Evolutionary conservation across 2,329 filamentous ascomycete genomes (phyloP).

Genomic region (Botrytis medusae): DNA sequence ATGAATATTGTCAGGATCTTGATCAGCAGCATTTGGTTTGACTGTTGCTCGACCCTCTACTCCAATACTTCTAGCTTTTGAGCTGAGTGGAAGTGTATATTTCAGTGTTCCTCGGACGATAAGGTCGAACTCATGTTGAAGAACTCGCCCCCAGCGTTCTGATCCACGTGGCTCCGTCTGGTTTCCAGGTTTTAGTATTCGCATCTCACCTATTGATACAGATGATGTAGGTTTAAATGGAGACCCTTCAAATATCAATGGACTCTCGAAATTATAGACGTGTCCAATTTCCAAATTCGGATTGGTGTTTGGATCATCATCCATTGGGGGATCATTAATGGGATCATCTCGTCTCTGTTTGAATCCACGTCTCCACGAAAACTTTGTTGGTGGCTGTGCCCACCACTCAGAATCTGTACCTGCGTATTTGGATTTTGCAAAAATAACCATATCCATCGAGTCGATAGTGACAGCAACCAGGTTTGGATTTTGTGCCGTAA

Average conservation of each 20-base stretch:
- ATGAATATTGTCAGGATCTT: constrained; percentile 36
- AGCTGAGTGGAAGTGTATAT: constrained; percentile 67
- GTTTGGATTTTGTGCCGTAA: constrained; percentile 89
- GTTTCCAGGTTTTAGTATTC: constrained; percentile 81
- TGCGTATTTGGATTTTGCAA: constrained; percentile 89
- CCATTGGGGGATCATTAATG: constrained; percentile 43
- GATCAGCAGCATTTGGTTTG: constrained; percentile 52
- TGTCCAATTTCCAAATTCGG: constrained; percentile 92
- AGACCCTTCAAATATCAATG: constrained; percentile 84
- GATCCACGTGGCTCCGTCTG: constrained; percentile 78
- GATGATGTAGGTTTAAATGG: constrained; percentile 75
- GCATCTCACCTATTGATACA: constrained; percentile 77
- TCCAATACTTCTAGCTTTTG: constrained; percentile 57
- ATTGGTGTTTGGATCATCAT: constrained; percentile 63
- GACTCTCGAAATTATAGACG: constrained; percentile 82
- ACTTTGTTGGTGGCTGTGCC: constrained; percentile 43
- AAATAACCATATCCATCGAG: constrained; percentile 86
- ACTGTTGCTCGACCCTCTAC: constrained; percentile 61
- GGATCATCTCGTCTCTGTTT: constrained; percentile 35
- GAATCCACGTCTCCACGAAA: constrained; percentile 40
- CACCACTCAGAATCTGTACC: constrained; percentile 62
- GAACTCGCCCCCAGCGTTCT: constrained; percentile 84
- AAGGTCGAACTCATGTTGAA: constrained; percentile 89
- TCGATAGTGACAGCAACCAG: constrained; percentile 84
- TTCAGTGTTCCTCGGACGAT: constrained; percentile 89